phyloP scores from a whole-genome alignment of 371 early-diverging fungal species.

The Blakeslea trispora region DNA sequence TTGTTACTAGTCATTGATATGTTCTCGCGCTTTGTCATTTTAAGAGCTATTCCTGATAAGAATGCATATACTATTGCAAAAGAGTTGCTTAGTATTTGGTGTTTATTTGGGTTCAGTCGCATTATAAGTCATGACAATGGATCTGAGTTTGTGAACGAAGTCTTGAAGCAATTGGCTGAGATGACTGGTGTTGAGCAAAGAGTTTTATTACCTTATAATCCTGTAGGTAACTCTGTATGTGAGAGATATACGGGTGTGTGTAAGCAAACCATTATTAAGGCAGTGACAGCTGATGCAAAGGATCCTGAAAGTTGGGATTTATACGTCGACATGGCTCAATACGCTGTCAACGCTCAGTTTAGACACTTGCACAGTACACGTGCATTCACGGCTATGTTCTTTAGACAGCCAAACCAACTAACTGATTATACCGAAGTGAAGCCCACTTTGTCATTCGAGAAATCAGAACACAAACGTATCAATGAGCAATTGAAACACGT shows the following conservation, averaged over 20 bases:
- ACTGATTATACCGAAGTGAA: constrained; percentile 3
- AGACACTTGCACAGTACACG: background rate
- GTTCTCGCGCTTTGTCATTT: background rate
- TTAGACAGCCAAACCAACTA: constrained; percentile 5
- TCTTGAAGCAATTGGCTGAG: background rate
- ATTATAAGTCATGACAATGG: constrained; percentile 3
- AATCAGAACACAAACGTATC: background rate
- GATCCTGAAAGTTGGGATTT: constrained; percentile 5
- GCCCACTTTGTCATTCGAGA: background rate
- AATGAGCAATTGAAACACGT: background rate
- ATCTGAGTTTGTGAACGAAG: constrained; percentile 1
- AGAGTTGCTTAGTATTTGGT: background rate
- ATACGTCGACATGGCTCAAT: background rate
- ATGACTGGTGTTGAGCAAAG: constrained; percentile 1
- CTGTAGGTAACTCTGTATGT: background rate
- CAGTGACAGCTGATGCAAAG: background rate
- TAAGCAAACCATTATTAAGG: background rate
- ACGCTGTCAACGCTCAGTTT: background rate
- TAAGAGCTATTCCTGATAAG: constrained; percentile 9
- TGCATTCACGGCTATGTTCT: background rate
- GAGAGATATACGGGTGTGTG: background rate
- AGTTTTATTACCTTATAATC: constrained; percentile 4
- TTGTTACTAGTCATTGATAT: background rate
- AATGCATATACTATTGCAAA: background rate
- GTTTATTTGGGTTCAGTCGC: background rate